These are phyloP conservation scores for Spergularia marina DNA, from an alignment of 148 eudicot species.

Conservation along the genomic window DNA sequence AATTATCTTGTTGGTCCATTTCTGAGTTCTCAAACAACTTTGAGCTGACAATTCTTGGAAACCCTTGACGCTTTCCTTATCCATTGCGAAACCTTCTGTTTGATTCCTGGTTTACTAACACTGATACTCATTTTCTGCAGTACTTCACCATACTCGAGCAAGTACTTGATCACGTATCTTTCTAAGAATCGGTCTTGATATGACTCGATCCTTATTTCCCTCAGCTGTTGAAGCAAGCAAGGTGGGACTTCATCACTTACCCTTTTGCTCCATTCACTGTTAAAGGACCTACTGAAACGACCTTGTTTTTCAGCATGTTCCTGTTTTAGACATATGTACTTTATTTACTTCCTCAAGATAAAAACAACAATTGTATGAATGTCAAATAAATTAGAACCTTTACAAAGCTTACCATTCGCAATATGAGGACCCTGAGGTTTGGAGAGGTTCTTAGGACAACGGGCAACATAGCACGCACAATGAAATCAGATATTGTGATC, in stretches of 20 bases:
- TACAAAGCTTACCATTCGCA: constrained; percentile 5
- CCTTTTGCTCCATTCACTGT: neutral
- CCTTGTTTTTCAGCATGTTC: constrained; percentile 1
- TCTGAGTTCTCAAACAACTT: neutral
- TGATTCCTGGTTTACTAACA: neutral
- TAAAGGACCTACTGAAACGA: neutral
- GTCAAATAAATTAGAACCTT: neutral
- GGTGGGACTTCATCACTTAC: neutral
- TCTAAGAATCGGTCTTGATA: neutral
- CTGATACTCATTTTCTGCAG: constrained; percentile 4
- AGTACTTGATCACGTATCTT: constrained; percentile 10
- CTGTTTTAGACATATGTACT: neutral
- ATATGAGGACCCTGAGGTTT: neutral
- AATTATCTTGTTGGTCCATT: too few species aligned
- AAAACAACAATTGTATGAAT: neutral
- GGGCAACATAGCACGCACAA: constrained; percentile 6
- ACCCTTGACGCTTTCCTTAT: neutral
- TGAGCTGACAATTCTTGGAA: constrained; percentile 1
- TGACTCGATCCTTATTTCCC: neutral
- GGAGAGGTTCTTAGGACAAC: constrained; percentile 7
- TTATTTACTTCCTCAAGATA: neutral
- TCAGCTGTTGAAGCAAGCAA: constrained; percentile 7
- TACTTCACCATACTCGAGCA: neutral
- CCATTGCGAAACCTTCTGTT: neutral
- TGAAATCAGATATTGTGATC: constrained; percentile 10